Evolutionary conservation across 2,329 filamentous ascomycete species (phyloP).

Genomic region (Monosporascus sp.): DNA sequence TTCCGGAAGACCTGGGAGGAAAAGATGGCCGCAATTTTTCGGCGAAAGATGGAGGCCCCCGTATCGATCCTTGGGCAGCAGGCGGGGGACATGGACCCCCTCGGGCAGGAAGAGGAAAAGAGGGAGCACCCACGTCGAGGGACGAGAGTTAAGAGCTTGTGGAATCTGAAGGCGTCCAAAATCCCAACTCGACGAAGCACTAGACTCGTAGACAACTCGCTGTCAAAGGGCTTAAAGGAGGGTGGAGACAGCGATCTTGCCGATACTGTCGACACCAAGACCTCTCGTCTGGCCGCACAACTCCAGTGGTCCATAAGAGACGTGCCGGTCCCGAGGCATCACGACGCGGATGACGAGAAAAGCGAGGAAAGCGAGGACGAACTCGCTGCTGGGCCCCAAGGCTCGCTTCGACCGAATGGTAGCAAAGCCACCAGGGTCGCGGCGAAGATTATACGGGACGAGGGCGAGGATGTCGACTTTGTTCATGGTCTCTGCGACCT

Average conservation of each 20-base stretch:
- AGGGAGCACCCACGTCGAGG: conserved; percentile 2
- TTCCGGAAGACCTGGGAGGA: conserved; percentile 74
- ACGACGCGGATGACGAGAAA: conserved; percentile 29
- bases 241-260: conserved; percentile 8
- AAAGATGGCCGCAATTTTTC: conserved; percentile 63
- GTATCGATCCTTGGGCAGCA: conserved; percentile 11
- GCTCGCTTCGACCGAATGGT: conserved; percentile 8
- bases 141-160: not conserved
- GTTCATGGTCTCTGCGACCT: conserved; percentile 66
- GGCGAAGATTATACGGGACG: not conserved
- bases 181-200: conserved; percentile 22
- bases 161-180: not conserved
- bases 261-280: not conserved
- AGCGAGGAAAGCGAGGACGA: conserved; percentile 31
- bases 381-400: conserved; percentile 13
- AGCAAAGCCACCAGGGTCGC: conserved; percentile 7
- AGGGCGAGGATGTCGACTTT: conserved; percentile 22
- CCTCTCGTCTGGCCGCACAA: conserved; percentile 9
- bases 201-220: conserved; percentile 18
- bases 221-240: conserved; percentile 10
- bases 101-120: not conserved
- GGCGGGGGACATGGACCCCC: not conserved
- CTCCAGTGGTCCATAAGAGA: conserved; percentile 13
- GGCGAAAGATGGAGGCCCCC: conserved; percentile 17
- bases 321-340: conserved; percentile 13